Evolutionary conservation across 805 yeast genomes (phyloP), one percentile per base, ranked within the genome.

Genomic region (Myxozyma monticola): DNA sequence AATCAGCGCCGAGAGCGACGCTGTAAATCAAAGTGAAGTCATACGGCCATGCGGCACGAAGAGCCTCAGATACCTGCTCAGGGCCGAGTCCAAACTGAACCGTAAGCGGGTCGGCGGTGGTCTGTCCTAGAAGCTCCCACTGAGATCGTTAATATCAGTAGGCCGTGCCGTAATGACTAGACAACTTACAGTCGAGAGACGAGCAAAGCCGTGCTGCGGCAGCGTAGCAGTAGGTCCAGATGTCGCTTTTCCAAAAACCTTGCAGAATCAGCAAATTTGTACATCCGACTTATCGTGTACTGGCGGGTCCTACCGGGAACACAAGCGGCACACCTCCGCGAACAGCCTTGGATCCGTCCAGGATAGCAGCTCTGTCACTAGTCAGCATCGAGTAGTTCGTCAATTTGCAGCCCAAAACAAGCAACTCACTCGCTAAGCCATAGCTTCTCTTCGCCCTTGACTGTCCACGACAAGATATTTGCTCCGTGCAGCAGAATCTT

Each of bases 241-340:
- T 6, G 77, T 74, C 28, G 75, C 73, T 59, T 81, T 89, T 52
- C 99, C 98, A 61, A 72, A 72, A 8, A 73, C 62, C 63, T 59
- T 15, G 10, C 15, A 18, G 18, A 7, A 17, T 1, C 17, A 25
- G 17, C 25, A 12, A 7, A 37, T 26, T 17, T 20, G 12, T 28
- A 20, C 28, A 37, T 12, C 29, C n/a, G 21, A 17, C 21, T 26
- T 18, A 45, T 18, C 30, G 26, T 21, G 14, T 31, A 17, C 8
- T 14, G 4, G 14, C 2, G 29, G 14, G 9, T 37, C 62, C 26
- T 22, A 61, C 87, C 1, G 99, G 99, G 76, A 93, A 93, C 7
- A 91, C 98, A 21, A 93, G 73, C 10, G 99, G 99, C 45, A 93
- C 87, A 44, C 99, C 99, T 58, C 99, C 99, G 67, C 99, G 80